These are phyloP conservation scores for Microsporum audouinii DNA, from an alignment of 2,329 filamentous ascomycete species.

Conservation along the genomic window DNA sequence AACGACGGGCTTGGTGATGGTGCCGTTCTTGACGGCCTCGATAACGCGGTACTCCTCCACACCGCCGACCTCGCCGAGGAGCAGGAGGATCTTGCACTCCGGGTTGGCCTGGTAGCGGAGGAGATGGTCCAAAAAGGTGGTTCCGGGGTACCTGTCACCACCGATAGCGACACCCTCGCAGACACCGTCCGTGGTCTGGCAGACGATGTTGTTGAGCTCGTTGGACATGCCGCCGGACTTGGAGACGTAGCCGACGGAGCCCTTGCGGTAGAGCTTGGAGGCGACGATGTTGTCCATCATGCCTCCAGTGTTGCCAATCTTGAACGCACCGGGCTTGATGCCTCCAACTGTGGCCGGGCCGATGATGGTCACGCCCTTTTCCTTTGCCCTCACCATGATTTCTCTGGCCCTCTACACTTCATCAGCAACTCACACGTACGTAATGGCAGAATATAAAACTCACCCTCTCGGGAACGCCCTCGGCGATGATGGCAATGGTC, in stretches of 20 bases:
- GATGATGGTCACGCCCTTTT: slow-evolving; percentile 99
- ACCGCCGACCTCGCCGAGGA: slow-evolving; percentile 97
- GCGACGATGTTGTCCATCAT: slow-evolving; percentile 99
- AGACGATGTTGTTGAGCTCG: slow-evolving; percentile 99
- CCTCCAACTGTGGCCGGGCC: slow-evolving; percentile 96
- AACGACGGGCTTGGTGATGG: slow-evolving; percentile 96
- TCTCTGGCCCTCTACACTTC: slow-evolving; percentile 72
- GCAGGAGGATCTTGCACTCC: slow-evolving; percentile 90
- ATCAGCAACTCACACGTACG: not conserved
- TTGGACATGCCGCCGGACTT: slow-evolving; percentile 99
- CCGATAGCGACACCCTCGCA: slow-evolving; percentile 99
- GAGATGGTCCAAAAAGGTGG: slow-evolving; percentile 98
- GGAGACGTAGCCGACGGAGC: slow-evolving; percentile 97
- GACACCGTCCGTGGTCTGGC: slow-evolving; percentile 92
- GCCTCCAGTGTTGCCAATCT: slow-evolving; percentile 99
- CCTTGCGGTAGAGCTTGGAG: slow-evolving; percentile 99
- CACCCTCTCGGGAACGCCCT: slow-evolving; percentile 96
- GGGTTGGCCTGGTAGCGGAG: slow-evolving; percentile 93
- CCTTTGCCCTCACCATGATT: slow-evolving; percentile 89
- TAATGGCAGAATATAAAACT: slow-evolving; percentile 19
- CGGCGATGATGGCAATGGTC: slow-evolving; percentile 98
- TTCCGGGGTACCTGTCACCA: slow-evolving; percentile 96
- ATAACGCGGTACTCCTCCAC: slow-evolving; percentile 99
- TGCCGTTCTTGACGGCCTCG: slow-evolving; percentile 86
- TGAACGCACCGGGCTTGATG: slow-evolving; percentile 98